Evolutionary conservation across 2,329 filamentous ascomycete genomes (phyloP), one percentile per base, ranked within the genome.

Genomic region (Stachybotrys chartarum): DNA sequence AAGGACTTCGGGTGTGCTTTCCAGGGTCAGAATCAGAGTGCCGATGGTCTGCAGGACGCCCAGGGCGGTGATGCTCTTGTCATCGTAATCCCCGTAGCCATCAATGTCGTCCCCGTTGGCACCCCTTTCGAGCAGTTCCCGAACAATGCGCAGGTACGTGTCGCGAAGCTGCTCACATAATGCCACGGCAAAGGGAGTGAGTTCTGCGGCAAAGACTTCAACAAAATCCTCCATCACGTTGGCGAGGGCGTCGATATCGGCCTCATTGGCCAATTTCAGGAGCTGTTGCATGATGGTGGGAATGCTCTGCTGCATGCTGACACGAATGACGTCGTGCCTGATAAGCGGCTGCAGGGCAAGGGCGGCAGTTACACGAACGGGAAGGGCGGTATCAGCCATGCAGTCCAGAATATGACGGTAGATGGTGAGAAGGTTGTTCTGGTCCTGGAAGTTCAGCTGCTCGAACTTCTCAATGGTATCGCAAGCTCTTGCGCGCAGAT

Each of bases 151-250:
- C 61, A 99, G 81, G 66, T 99, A 99, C 0, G 94, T 99, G 66
- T 99, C 94, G 48, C 93, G 87, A 51, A 99, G 79, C 73, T 99
- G 94, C 74, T 97, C 92, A 67, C 91, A 96, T 5, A 99, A 79
- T 5, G 94, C 94, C 35, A 99, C 93, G 11, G 94, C 94, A 66
- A 99, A 99, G 3, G 94, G 94, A 6, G 94, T 97, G 50, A 99
- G 81, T 70, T 99, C 94, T 3, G 91, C 83, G n/a, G 94, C 93
- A 68, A 99, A 99, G 3, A 97, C 92, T 72, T 99, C 94, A 50
- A 99, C 94, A 68, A 99, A 99, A 68, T 99, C 94, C 73, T 99
- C 94, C 94, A 99, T 99, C 45, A 99, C 94, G 66, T 97, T 97
- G 24, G 94, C 93, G 46, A 99, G 79, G 6, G 94, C 92, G 71